Evolutionary conservation across 2,329 filamentous ascomycete species (phyloP).

Genomic region (Ophiostoma novo-ulmi): DNA sequence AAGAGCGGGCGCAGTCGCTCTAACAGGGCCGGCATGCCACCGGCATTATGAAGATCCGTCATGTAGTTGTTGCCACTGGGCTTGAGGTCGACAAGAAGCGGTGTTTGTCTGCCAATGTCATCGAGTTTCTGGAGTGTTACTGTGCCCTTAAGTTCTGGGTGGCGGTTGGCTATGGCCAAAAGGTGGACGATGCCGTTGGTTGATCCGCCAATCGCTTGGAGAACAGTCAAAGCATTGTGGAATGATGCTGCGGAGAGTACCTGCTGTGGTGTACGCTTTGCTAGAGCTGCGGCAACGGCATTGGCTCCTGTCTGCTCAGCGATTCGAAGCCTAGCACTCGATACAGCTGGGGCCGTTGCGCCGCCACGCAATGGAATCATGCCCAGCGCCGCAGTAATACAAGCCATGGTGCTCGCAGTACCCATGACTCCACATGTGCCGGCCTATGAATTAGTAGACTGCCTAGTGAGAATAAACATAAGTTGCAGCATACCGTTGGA

Average conservation of each 20-base stretch:
- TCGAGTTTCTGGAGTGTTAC: constrained; percentile 56
- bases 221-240: constrained; percentile 78
- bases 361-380: constrained; percentile 66
- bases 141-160: constrained; percentile 56
- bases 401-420: constrained; percentile 86
- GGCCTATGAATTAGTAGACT: constrained; percentile 33
- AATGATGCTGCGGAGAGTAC: constrained; percentile 71
- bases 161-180: constrained; percentile 75
- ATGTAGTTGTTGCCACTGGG: constrained; percentile 83
- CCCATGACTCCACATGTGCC: constrained; percentile 90
- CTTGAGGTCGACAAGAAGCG: constrained; percentile 79
- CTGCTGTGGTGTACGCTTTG: constrained; percentile 62
- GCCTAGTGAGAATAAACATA: neutral
- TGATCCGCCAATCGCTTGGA: constrained; percentile 75
- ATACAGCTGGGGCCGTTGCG: constrained; percentile 72
- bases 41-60: constrained; percentile 84
- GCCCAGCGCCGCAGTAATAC: constrained; percentile 76
- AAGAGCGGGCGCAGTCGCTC: constrained; percentile 72
- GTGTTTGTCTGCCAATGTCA: constrained; percentile 71
- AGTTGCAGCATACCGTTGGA: constrained; percentile 44
- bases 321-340: constrained; percentile 72
- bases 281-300: constrained; percentile 62
- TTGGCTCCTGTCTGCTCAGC: constrained; percentile 67
- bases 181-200: constrained; percentile 83
- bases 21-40: constrained; percentile 76